These are phyloP conservation scores for Tilletia walkeri DNA, from an alignment of 1,284 basidiomycete species.

Conservation along the genomic window DNA sequence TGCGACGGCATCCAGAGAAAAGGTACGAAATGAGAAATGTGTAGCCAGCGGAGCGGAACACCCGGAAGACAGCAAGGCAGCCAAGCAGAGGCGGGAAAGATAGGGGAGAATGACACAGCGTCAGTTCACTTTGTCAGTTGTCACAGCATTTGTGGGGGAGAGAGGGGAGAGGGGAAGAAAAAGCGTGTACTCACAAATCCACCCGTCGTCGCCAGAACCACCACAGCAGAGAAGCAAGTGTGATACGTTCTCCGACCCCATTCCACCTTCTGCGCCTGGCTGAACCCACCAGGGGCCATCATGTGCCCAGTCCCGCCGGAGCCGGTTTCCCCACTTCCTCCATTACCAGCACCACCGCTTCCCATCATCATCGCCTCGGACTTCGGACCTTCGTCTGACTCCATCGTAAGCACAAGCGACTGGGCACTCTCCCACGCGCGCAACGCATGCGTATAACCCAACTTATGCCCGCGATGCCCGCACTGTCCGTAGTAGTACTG, in stretches of 20 bases:
- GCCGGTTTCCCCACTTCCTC: no score
- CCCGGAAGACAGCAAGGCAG: neutral
- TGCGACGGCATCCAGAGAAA: neutral
- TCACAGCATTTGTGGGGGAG: no score
- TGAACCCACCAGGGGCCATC: constrained; percentile 27
- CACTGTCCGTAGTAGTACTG: constrained; percentile 45
- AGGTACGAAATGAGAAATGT: neutral
- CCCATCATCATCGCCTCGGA: constrained; percentile 23
- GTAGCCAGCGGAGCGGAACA: no score
- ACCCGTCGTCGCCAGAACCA: constrained; percentile 43
- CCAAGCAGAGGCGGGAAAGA: neutral
- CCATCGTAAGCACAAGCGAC: constrained; percentile 31
- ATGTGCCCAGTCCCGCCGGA: neutral
- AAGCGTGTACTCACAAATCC: constrained; percentile 30
- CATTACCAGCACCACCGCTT: neutral
- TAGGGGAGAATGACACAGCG: no score
- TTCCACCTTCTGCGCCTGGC: constrained; percentile 38
- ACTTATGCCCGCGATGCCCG: constrained; percentile 25
- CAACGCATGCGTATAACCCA: constrained; percentile 38
- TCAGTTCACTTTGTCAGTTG: no score
- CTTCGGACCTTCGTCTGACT: constrained; percentile 16
- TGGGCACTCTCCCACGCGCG: constrained; percentile 44
- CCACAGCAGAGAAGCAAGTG: constrained; percentile 39
- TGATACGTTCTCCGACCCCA: constrained; percentile 47
- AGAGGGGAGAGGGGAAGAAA: no score